phyloP scores from a whole-genome alignment of 768 basidiomycete species.

The Leccinum uliginosum region DNA sequence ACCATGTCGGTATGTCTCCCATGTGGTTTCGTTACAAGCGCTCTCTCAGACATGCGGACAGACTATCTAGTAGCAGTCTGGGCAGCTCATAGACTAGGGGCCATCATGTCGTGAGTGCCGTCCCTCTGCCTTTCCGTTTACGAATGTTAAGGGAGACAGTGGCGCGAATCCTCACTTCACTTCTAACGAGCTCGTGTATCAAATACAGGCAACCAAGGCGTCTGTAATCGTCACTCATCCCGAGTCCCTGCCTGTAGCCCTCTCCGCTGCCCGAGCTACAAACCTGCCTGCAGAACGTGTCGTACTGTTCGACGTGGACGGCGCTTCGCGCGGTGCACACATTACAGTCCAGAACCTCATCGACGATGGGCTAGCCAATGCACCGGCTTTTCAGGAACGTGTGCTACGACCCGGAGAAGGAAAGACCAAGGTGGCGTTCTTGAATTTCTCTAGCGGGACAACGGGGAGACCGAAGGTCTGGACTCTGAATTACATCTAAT shows the following conservation, averaged over 20 bases:
- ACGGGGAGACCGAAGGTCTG: constrained; percentile 72
- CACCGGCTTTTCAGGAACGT: constrained; percentile 44
- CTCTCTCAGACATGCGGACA: constrained; percentile 16
- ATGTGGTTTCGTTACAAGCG: background rate
- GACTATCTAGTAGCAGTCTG: constrained; percentile 55
- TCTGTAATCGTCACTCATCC: constrained; percentile 48
- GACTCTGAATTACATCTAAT: background rate
- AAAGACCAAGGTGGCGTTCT: constrained; percentile 64
- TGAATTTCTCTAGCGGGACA: constrained; percentile 73
- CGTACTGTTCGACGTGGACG: constrained; percentile 35
- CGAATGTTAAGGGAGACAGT: constrained; percentile 28
- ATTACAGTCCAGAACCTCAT: constrained; percentile 46
- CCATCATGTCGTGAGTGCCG: constrained; percentile 48
- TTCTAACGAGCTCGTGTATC: constrained; percentile 53
- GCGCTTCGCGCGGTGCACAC: constrained; percentile 9
- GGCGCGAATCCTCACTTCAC: constrained; percentile 62
- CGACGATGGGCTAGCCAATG: constrained; percentile 40
- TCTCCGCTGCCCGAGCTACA: constrained; percentile 38
- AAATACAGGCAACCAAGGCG: constrained; percentile 46
- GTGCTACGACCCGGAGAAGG: constrained; percentile 54
- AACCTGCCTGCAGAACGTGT: constrained; percentile 44
- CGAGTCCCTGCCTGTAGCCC: constrained; percentile 38
- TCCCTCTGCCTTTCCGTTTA: background rate
- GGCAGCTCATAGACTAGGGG: constrained; percentile 54
- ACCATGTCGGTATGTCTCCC: constrained; percentile 51